A percentile compares a stretch with the other conserved stretches of the same genome.
Evolutionary conservation across 768 basidiomycete genomes (phyloP).

Genomic region (Termitomyces sp.): DNA sequence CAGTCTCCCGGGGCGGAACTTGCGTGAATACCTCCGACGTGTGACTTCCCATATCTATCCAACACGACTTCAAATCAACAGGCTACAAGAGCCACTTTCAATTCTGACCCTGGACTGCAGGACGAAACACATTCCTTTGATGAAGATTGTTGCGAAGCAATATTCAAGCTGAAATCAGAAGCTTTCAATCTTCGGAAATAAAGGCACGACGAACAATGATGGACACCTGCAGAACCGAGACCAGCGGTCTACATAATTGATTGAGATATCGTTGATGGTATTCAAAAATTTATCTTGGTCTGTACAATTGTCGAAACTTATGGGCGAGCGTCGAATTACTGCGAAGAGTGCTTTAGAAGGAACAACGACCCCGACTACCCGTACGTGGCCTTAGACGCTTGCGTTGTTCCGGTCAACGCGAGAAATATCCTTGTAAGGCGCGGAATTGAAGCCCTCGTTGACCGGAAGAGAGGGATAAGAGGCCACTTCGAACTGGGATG

Average conservation of each 20-base stretch:
- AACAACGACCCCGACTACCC: background rate
- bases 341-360: no score
- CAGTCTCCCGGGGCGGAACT: no score
- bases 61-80: background rate
- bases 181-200: background rate
- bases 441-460: background rate
- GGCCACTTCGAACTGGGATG: background rate
- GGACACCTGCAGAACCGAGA: background rate
- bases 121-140: background rate
- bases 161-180: background rate
- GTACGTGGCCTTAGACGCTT: background rate
- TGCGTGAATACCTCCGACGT: background rate
- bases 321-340: no score
- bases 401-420: background rate
- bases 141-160: background rate
- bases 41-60: background rate
- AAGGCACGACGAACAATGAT: background rate
- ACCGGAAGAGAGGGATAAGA: background rate
- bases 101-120: background rate
- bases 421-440: no score
- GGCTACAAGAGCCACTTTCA: background rate
- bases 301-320: no score
- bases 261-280: no score
- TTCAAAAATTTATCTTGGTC: background rate
- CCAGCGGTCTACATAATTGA: no score